Evolutionary conservation across 352 stramenopile species (phyloP), one percentile per base, ranked within the genome.

Genomic region (Pythium dissimile): DNA sequence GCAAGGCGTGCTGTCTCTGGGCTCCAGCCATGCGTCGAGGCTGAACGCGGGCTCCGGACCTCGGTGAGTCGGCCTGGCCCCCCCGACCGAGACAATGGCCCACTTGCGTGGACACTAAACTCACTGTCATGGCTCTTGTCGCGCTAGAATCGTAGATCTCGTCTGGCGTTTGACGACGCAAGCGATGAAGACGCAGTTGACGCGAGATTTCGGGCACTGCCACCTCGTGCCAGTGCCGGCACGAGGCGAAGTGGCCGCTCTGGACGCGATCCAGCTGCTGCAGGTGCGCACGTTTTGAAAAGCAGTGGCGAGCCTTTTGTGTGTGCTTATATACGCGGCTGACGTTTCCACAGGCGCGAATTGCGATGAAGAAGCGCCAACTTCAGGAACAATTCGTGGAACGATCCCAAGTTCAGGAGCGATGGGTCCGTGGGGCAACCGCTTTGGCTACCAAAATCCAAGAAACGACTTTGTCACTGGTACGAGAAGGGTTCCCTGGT

Each of bases 71-170:
- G 5, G 46, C 3, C 3, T 13, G 31, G 8, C 8, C 16, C 34
- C 20, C 13, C 12, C 13, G 12, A 41, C 20, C n/a, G n/a, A n/a
- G n/a, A n/a, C n/a, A n/a, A n/a, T n/a, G n/a, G n/a, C n/a, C n/a
- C n/a, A n/a, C n/a, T n/a, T n/a, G n/a, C n/a, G n/a, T n/a, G n/a
- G n/a, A n/a, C n/a, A n/a, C n/a, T n/a, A n/a, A n/a, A n/a, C n/a
- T n/a, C n/a, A n/a, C n/a, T n/a, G n/a, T n/a, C n/a, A n/a, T n/a
- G n/a, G n/a, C n/a, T n/a, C n/a, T n/a, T n/a, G n/a, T n/a, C n/a
- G n/a, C n/a, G n/a, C n/a, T 35, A 86, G 76, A 11, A 64, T 81
- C 1, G 59, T 86, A 1, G 76, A 86, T 56, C 54, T 86, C 18
- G 32, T 86, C 10, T 86, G 76, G 76, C 61, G 76, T 15, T 13